Base-by-base conservation (phyloP, 1,284 basidiomycete genomes). In the Anthracocystis panici-leucophaei region DNA sequence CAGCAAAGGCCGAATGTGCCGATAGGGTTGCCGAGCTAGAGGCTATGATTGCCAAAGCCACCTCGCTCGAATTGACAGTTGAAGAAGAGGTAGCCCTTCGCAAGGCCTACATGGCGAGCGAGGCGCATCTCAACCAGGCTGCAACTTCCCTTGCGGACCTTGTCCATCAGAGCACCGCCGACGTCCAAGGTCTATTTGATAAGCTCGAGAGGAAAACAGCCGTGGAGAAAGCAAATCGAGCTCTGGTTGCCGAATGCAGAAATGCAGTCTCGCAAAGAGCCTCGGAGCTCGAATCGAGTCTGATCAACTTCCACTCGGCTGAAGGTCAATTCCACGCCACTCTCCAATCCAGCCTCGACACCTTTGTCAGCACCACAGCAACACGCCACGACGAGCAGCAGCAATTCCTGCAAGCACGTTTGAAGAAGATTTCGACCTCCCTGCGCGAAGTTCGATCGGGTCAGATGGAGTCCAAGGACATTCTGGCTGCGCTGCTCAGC, bases 191-290 rank as follows among this genome's bases (percentile, higher is more conserved):
- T 0, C 86, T 97, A 12, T 93, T 94, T 75, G 90, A 90, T 57
- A 97, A 97, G 87, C 38, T 79, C 93, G 93, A 92, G 49, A 91
- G 94, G 65, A 94, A 93, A 82, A 87, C 90, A n/a, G 85, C 87
- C 23, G 88, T 91, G 3, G 88, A 94, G 48, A 87, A 87, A 44
- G 87, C 89, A 5, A 96, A 95, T 79, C 87, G 90, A 1, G 89
- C 89, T 66, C 88, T 89, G 1, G 91, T 93, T 9, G 87, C 88
- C 0, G 87, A 87, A 27, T 91, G 92, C 70, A 90, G 91, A 53
- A 89, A 88, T 67, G 87, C 88, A 0, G 88, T 93, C 45, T 86
- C 88, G 14, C 85, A 87, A 1, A 87, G 90, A 57, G 86, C 89
- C 16, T 86, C 88, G 16, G 84, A 87, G 0, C 88, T 95, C 60